Conservation (phyloP, 148 eudicot species). For the Amaranthus hypochondriacus region DNA sequence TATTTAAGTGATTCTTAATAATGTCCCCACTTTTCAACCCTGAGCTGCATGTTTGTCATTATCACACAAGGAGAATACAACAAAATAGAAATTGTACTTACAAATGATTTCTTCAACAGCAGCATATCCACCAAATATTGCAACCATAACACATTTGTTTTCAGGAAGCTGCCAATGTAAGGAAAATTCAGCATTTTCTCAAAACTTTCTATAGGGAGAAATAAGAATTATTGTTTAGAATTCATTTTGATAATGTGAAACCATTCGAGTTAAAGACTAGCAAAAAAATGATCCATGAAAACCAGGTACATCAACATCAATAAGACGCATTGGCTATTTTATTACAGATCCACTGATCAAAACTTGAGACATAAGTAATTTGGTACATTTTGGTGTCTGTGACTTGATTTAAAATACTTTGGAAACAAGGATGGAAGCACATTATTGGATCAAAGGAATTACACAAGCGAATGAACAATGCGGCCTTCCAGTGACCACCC, state of each 20-base stretch:
- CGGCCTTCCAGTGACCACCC: too few species aligned
- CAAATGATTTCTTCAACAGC: conserved; percentile 72
- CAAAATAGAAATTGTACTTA: conserved; percentile 33
- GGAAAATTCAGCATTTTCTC: conserved; percentile 4
- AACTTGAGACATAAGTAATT: too few species aligned
- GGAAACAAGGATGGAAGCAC: too few species aligned
- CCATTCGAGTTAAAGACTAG: too few species aligned
- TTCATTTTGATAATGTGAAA: neutral
- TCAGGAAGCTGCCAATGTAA: conserved; percentile 68
- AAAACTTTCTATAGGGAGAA: neutral
- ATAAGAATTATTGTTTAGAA: neutral
- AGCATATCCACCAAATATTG: conserved; percentile 84
- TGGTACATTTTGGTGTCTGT: too few species aligned
- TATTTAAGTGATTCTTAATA: neutral
- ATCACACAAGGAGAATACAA: neutral
- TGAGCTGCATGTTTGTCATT: conserved; percentile 1
- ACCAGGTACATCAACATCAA: too few species aligned
- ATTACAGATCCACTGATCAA: too few species aligned
- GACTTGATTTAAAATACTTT: too few species aligned
- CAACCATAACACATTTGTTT: conserved; percentile 88
- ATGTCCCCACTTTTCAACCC: neutral
- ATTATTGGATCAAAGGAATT: too few species aligned
- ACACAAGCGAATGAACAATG: too few species aligned
- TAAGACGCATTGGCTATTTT: too few species aligned
- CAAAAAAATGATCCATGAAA: too few species aligned